phyloP scores from a whole-genome alignment of 176 grass and related monocot species.

The Themeda triandra region DNA sequence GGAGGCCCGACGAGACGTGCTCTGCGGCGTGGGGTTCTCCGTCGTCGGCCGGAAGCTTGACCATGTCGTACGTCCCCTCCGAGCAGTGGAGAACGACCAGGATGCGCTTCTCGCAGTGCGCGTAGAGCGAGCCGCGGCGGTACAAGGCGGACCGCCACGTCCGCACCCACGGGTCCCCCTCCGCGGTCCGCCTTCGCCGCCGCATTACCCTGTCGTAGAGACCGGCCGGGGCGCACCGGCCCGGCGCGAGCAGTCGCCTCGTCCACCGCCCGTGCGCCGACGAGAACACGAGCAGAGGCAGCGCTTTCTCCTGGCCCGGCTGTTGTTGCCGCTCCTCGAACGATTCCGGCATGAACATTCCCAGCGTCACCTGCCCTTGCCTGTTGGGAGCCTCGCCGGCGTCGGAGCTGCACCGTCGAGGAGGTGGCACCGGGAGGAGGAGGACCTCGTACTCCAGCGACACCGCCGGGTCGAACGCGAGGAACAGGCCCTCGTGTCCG shows the following conservation, averaged over 20 bases:
- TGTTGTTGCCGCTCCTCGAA: background rate
- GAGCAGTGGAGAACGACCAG: background rate
- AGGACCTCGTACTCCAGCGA: conserved; percentile 5
- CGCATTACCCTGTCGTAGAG: conserved; percentile 4
- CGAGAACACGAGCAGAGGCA: conserved; percentile 4
- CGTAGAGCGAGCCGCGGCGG: background rate
- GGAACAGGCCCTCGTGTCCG: background rate
- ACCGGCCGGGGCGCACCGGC: background rate
- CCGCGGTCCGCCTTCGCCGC: background rate
- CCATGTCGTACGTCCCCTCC: conserved; percentile 19
- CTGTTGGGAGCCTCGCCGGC: background rate
- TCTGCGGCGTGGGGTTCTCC: no score
- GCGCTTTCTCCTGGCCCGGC: background rate
- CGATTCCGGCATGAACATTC: background rate
- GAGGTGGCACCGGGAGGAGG: background rate
- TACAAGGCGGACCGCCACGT: background rate
- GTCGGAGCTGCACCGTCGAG: background rate
- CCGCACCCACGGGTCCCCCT: background rate
- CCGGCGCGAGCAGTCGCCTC: background rate
- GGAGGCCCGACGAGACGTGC: background rate
- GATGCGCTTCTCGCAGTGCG: background rate
- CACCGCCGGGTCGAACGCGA: background rate
- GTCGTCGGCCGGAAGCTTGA: background rate
- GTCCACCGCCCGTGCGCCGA: conserved; percentile 8
- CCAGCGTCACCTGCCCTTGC: background rate